Percentiles rank a stretch among this genome's conserved stretches.
phyloP scores from a whole-genome alignment of 768 basidiomycete genomes.

The Lactarius hengduanensis region DNA sequence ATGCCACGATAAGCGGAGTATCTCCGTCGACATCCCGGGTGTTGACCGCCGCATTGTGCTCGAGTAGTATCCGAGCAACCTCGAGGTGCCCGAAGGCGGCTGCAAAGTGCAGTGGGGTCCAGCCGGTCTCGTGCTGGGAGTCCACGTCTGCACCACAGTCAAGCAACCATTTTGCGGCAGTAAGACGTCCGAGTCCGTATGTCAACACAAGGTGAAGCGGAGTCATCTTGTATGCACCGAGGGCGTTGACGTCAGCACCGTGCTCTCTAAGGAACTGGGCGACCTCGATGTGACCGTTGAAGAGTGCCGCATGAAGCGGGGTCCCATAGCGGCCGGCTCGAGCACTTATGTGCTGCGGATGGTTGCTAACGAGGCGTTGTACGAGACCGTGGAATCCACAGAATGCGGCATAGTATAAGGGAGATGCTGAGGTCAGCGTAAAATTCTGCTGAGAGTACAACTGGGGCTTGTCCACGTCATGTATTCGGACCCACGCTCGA shows the following conservation, averaged over 20 bases:
- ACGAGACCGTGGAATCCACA: not conserved
- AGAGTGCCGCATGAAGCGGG: not conserved
- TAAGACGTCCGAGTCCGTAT: not conserved
- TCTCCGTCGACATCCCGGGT: not conserved
- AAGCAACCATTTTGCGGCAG: not conserved
- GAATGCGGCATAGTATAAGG: not conserved
- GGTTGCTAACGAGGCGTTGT: not conserved
- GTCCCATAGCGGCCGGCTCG: not conserved
- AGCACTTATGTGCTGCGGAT: not conserved
- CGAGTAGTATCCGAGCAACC: not conserved
- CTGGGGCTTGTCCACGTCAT: not conserved
- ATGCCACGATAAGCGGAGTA: not conserved
- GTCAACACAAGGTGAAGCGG: not conserved
- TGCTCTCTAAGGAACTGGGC: not conserved
- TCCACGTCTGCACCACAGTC: not conserved
- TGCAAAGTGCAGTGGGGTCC: not conserved
- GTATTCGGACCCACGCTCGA: not conserved
- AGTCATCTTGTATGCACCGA: rapidly evolving
- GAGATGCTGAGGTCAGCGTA: not conserved
- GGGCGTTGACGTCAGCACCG: not conserved
- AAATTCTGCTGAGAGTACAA: too few species aligned
- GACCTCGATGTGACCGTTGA: not conserved
- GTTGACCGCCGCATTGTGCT: not conserved
- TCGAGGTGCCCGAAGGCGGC: not conserved
- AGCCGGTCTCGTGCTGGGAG: not conserved